A percentile compares a stretch with the other conserved stretches of the same genome.
phyloP scores from a whole-genome alignment of 192 early-diverging fungal species.

The Umbelopsis ramanniana region DNA sequence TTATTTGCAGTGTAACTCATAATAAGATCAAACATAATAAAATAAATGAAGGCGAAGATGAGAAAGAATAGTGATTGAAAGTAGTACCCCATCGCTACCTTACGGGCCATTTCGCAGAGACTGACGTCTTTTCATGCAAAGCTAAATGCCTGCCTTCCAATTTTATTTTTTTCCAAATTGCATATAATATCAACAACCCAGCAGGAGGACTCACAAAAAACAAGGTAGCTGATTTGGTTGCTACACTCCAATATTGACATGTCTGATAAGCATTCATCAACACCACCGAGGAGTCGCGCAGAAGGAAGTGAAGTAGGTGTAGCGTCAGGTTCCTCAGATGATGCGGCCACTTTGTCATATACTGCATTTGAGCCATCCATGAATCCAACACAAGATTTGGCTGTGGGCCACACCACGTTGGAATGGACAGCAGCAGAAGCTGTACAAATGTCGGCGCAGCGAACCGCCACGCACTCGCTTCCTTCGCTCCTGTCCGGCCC shows the following conservation, averaged over 20 bases:
- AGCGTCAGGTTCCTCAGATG: not conserved
- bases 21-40: too few relatives aligned
- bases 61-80: too few relatives aligned
- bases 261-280: not conserved
- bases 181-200: too few relatives aligned
- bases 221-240: not conserved
- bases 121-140: too few relatives aligned
- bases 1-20: too few relatives aligned
- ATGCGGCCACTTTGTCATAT: slow-evolving; percentile 5
- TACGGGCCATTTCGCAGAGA: too few relatives aligned
- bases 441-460: not conserved
- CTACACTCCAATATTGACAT: not conserved
- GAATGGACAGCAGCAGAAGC: not conserved
- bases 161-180: too few relatives aligned
- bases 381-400: not conserved
- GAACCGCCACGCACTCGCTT: not conserved
- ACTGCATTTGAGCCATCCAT: slow-evolving; percentile 5
- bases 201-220: too few relatives aligned
- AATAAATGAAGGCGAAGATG: too few relatives aligned
- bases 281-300: not conserved
- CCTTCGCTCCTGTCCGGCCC: not conserved
- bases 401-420: not conserved
- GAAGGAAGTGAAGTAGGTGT: not conserved
- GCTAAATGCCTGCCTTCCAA: too few relatives aligned
- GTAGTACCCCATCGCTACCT: too few relatives aligned